Conservation (phyloP, 2,329 filamentous ascomycete species). For the Cadophora sp. region DNA sequence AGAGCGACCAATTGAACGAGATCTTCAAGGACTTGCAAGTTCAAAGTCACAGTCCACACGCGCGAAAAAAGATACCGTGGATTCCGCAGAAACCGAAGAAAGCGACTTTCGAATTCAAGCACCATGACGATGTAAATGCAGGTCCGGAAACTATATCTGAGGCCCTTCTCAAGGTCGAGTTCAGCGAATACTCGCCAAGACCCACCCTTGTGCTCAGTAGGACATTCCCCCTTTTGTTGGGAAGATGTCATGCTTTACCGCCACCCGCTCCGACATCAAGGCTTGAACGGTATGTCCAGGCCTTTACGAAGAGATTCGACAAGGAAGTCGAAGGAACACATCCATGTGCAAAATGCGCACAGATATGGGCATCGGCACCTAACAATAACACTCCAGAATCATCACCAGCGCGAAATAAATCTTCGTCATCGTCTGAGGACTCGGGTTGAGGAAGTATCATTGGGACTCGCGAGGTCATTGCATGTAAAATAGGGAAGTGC, state of each 20-base stretch:
- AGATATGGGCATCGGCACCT: constrained; percentile 5
- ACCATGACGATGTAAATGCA: neutral
- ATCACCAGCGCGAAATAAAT: neutral
- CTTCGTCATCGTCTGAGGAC: neutral
- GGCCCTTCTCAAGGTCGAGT: neutral
- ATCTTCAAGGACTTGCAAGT: constrained; percentile 4
- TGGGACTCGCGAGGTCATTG: neutral
- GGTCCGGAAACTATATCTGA: constrained; percentile 6
- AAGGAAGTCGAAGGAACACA: neutral
- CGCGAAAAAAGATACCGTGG: neutral
- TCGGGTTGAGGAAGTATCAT: neutral
- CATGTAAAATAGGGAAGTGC: neutral
- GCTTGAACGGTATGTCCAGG: neutral
- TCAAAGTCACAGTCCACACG: constrained; percentile 1
- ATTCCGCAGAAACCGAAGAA: constrained; percentile 1
- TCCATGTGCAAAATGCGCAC: constrained; percentile 10
- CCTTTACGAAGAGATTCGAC: neutral
- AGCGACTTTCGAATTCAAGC: constrained; percentile 11
- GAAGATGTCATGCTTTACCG: constrained; percentile 13
- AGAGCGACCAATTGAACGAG: constrained; percentile 1
- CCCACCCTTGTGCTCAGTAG: constrained; percentile 14
- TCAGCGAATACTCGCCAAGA: neutral
- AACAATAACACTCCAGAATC: neutral
- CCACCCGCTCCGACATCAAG: neutral
- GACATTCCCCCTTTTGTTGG: constrained; percentile 15